Percentiles rank a stretch among this genome's conserved stretches.
Evolutionary conservation across 2,329 filamentous ascomycete genomes (phyloP).

Genomic region (Fusarium falciforme): DNA sequence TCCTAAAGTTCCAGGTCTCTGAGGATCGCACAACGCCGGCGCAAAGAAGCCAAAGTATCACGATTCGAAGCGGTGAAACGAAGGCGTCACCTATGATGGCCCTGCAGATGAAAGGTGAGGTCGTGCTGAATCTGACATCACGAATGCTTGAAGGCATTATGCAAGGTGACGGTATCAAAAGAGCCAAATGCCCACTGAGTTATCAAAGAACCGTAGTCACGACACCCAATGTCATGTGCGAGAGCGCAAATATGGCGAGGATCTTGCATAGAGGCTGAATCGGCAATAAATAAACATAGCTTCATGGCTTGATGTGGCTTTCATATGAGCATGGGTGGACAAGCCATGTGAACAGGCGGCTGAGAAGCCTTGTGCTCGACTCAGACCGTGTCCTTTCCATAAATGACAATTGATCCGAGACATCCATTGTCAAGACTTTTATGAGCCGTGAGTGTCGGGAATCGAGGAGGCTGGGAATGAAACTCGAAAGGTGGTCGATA

Average conservation of each 20-base stretch:
- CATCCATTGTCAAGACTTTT: neutral
- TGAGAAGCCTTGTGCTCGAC: conserved; percentile 2
- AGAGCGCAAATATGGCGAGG: neutral
- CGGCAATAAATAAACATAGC: neutral
- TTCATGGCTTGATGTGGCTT: conserved; percentile 28
- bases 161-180: conserved; percentile 1
- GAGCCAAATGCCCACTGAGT: neutral
- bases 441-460: neutral
- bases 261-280: neutral
- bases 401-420: neutral
- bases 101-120: conserved; percentile 7
- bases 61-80: conserved; percentile 27
- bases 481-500: conserved; percentile 1
- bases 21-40: conserved; percentile 15
- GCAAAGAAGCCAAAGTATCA: conserved; percentile 21
- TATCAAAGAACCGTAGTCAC: neutral
- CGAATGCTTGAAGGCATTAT: neutral
- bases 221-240: neutral
- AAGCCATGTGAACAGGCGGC: neutral
- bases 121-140: neutral
- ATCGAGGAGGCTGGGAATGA: conserved; percentile 22
- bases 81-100: conserved; percentile 20
- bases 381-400: neutral
- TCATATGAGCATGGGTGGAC: neutral
- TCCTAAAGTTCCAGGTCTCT: conserved; percentile 1